These are phyloP conservation scores for Colletotrichum tamarilloi DNA, from an alignment of 2,329 filamentous ascomycete genomes.

Conservation along the genomic window DNA sequence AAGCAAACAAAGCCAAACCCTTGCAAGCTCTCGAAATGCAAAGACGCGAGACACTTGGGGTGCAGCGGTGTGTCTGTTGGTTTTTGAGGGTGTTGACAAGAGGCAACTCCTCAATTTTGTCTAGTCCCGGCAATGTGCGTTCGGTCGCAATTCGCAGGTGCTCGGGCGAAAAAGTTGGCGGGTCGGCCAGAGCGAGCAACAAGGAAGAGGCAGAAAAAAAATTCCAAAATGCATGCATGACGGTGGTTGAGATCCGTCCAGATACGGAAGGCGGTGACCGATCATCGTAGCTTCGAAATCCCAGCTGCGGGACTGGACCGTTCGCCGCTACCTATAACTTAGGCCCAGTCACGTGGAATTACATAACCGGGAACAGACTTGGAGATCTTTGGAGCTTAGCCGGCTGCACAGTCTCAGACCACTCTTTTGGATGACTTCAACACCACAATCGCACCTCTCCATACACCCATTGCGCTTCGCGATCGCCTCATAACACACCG, in stretches of 20 bases:
- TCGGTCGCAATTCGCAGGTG: constrained; percentile 13
- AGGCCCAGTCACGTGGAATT: constrained; percentile 17
- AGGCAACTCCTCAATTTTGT: constrained; percentile 16
- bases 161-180: constrained; percentile 16
- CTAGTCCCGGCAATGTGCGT: constrained; percentile 9
- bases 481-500: constrained; percentile 22
- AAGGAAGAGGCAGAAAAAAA: constrained; percentile 23
- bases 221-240: background rate
- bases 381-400: constrained; percentile 31
- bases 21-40: background rate
- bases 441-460: constrained; percentile 24
- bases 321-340: background rate
- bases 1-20: background rate
- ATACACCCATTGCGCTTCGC: constrained; percentile 27
- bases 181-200: background rate
- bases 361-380: background rate
- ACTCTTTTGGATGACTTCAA: constrained; percentile 34
- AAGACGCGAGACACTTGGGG: too few species aligned
- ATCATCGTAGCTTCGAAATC: constrained; percentile 1
- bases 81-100: constrained; percentile 1
- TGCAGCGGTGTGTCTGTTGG: background rate
- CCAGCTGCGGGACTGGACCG: background rate
- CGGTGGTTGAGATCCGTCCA: background rate
- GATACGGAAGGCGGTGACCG: constrained; percentile 23
- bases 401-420: constrained; percentile 34